Evolutionary conservation across 805 yeast species (phyloP), one percentile per base, ranked within the genome.

Genomic region (Monosporozyma unispora): DNA sequence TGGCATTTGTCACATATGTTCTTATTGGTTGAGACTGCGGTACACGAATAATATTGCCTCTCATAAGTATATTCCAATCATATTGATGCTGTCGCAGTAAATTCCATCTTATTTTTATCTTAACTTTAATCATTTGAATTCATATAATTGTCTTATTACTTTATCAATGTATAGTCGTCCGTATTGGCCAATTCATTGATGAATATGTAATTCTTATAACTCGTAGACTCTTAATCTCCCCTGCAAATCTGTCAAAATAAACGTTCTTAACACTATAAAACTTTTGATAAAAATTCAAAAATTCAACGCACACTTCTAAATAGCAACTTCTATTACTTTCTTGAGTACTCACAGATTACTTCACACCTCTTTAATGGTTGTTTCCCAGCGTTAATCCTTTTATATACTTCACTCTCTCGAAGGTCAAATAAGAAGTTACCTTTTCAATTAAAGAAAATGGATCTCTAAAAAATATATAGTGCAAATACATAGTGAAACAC

Each of bases 11-110:
- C 12, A 14, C 21, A 23, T 23, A 23, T n/a, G 21, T n/a, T n/a
- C 44, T 23, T 2, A 4, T 25, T 4, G 6, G 5, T 8, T 8
- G 19, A 5, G 11, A 7, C 21, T 14, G 19, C 6, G 31, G 19
- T 11, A 23, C 10, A 14, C 28, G 21, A 39, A 7, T 18, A 18
- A 9, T 35, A 18, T 11, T 35, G 2, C 18, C 39, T 18, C 39
- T 10, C 11, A 22, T 39, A 2, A 22, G 8, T 14, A 39, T 14
- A 22, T 14, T 41, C 29, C 29, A 27, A 25, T 25, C 28, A n/a
- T 21, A 41, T 27, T 27, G 44, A 25, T n/a, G 44, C 44, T 41
- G 44, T 41, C 44, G 44, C 31, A 41, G 33, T 41, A 41, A 14
- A 25, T 23, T 25, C 29, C 31, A 41, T 41, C 44, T 23, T 25